Conservation (phyloP, 192 early-diverging fungal species). For the Coemansia sp. region DNA sequence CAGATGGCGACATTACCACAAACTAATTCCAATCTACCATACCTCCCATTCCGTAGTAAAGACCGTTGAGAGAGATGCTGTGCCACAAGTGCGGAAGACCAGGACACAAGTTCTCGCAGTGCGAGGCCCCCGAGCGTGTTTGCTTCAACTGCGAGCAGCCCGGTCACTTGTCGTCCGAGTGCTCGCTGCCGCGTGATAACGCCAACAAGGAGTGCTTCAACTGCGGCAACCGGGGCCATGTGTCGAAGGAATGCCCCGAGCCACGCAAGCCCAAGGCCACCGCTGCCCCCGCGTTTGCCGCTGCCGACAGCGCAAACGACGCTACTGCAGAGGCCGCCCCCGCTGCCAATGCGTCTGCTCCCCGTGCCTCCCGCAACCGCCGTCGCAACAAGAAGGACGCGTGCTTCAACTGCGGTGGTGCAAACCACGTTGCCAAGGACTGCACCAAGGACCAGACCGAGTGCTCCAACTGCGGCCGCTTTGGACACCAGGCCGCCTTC, state of each 20-base stretch:
- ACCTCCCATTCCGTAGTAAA: neutral
- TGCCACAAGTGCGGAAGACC: conserved; percentile 46
- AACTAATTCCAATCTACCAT: neutral
- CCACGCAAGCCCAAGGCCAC: conserved; percentile 12
- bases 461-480: conserved; percentile 50
- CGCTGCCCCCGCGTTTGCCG: conserved; percentile 3
- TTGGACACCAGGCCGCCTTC: conserved; percentile 47
- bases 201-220: conserved; percentile 53
- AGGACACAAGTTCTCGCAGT: conserved; percentile 29
- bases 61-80: conserved; percentile 25
- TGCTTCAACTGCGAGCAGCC: conserved; percentile 56
- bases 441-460: conserved; percentile 46
- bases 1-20: neutral
- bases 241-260: conserved; percentile 45
- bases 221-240: conserved; percentile 49
- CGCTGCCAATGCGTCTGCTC: neutral
- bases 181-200: conserved; percentile 34
- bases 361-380: neutral
- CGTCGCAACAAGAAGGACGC: neutral
- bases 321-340: neutral
- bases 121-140: conserved; percentile 10
- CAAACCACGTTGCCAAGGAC: conserved; percentile 41
- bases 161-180: conserved; percentile 46
- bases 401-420: conserved; percentile 15
- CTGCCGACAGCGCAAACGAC: conserved; percentile 2